Percentiles rank a stretch among this genome's conserved stretches.
Evolutionary conservation across 176 grass and related monocot species (phyloP).

Genomic region (Poa pratensis): DNA sequence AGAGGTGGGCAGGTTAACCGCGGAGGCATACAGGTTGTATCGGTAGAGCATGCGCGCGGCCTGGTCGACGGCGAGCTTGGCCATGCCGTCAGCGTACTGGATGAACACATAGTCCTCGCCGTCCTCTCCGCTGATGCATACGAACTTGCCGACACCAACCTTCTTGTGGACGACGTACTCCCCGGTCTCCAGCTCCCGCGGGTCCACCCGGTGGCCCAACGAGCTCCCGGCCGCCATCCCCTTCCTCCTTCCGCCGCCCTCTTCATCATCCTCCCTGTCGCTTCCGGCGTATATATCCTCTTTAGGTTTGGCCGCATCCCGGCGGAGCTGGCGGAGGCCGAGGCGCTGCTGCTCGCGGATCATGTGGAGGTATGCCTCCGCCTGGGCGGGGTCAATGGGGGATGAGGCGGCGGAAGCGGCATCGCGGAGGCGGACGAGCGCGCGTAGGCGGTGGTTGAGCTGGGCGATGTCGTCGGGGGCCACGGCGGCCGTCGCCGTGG

Average conservation of each 20-base stretch:
- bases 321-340: slow-evolving; percentile 53
- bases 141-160: slow-evolving; percentile 91
- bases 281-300: slow-evolving; percentile 37
- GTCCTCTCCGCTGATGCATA: slow-evolving; percentile 75
- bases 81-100: slow-evolving; percentile 90
- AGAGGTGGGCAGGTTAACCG: background rate
- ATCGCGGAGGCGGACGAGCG: slow-evolving; percentile 52
- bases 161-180: slow-evolving; percentile 97
- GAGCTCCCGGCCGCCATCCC: slow-evolving; percentile 55
- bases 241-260: slow-evolving; percentile 36
- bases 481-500: slow-evolving; percentile 32
- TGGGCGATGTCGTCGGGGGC: slow-evolving; percentile 69
- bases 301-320: background rate
- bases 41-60: slow-evolving; percentile 84
- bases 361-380: slow-evolving; percentile 66
- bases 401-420: slow-evolving; percentile 2
- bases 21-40: slow-evolving; percentile 79
- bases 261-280: slow-evolving; percentile 10
- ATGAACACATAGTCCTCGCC: slow-evolving; percentile 79
- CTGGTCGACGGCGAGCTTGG: slow-evolving; percentile 87
- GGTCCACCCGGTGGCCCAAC: slow-evolving; percentile 85
- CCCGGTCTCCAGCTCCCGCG: slow-evolving; percentile 66
- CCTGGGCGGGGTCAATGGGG: slow-evolving; percentile 59
- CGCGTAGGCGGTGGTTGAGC: slow-evolving; percentile 70
- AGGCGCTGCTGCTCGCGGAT: slow-evolving; percentile 60